Conservation (phyloP, 2,329 filamentous ascomycete genomes). For the Cordyceps farinosa region DNA sequence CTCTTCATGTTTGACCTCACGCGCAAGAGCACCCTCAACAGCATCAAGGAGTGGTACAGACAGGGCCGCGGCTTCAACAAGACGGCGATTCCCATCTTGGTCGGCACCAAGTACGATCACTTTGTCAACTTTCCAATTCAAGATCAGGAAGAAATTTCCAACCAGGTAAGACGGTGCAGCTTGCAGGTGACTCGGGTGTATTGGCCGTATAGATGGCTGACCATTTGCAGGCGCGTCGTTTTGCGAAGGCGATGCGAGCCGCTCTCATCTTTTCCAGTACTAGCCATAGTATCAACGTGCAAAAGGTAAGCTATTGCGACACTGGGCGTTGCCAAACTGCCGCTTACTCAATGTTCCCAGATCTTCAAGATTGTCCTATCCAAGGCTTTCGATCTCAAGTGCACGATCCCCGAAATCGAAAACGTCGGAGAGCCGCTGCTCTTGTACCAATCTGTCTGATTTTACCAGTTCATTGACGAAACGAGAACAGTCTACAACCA, state of each 20-base stretch:
- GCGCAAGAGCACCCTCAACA: conserved; percentile 95
- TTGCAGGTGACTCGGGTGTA: background rate
- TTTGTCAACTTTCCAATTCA: conserved; percentile 98
- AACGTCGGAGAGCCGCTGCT: conserved; percentile 94
- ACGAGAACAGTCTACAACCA: background rate
- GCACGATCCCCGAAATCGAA: conserved; percentile 98
- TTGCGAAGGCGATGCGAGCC: conserved; percentile 97
- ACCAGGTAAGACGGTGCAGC: conserved; percentile 61
- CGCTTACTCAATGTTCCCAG: conserved; percentile 42
- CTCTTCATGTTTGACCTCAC: conserved; percentile 99
- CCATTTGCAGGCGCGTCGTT: conserved; percentile 72
- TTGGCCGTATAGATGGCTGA: conserved; percentile 14
- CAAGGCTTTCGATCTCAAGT: conserved; percentile 97
- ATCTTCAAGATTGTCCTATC: conserved; percentile 99
- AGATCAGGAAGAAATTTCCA: conserved; percentile 97
- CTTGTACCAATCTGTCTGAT: conserved; percentile 68
- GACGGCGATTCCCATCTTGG: conserved; percentile 96
- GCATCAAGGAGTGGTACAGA: conserved; percentile 99
- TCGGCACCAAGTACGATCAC: conserved; percentile 98
- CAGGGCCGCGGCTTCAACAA: conserved; percentile 99
- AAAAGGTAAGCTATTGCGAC: conserved; percentile 64
- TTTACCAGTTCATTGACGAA: background rate
- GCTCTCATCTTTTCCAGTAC: conserved; percentile 98
- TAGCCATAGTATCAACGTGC: conserved; percentile 98
- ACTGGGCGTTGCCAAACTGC: background rate